Evolutionary conservation across 2,329 filamentous ascomycete genomes (phyloP).

Genomic region (Neopestalotiopsis rosae): DNA sequence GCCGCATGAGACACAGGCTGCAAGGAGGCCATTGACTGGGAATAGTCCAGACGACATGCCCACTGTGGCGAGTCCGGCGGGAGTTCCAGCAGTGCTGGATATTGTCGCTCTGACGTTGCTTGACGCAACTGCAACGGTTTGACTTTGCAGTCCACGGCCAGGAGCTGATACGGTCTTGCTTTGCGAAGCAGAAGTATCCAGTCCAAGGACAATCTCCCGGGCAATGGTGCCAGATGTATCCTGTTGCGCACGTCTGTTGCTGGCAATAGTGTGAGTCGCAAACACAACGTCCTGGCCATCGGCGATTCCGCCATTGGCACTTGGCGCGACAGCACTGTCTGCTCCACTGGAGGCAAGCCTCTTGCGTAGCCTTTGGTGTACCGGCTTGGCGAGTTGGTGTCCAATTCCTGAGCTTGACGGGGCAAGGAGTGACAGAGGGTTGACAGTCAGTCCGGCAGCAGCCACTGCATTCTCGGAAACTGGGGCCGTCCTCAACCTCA

Average conservation of each 20-base stretch:
- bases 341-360: not conserved
- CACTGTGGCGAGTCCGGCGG: not conserved
- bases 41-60: not conserved
- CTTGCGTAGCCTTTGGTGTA: not conserved
- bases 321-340: not conserved
- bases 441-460: not conserved
- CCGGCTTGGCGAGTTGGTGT: not conserved
- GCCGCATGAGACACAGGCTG: not conserved
- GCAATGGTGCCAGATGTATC: not conserved
- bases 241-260: not conserved
- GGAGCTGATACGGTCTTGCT: not conserved
- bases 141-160: not conserved
- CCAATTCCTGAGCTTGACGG: not conserved
- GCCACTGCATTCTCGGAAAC: not conserved
- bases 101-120: not conserved
- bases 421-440: not conserved
- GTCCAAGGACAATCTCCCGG: not conserved
- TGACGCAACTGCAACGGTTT: not conserved
- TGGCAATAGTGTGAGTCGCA: not conserved
- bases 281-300: not conserved
- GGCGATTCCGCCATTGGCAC: not conserved
- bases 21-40: conserved; percentile 3
- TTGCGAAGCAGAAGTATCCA: not conserved
- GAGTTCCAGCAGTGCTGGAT: not conserved
- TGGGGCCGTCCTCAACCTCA: not conserved